Base-by-base conservation (phyloP, 192 early-diverging fungal species). In the Podila clonocystis region DNA sequence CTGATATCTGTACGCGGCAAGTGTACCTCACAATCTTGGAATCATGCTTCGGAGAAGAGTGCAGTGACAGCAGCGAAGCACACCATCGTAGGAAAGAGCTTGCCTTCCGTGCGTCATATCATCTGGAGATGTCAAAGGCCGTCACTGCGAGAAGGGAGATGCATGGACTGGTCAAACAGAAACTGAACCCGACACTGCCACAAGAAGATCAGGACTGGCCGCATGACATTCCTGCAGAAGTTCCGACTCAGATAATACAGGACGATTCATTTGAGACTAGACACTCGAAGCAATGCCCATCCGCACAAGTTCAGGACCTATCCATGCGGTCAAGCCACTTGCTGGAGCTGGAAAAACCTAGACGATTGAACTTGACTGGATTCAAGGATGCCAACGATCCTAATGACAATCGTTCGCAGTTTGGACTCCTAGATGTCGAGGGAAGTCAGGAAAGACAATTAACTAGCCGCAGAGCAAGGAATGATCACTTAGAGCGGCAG, bases 61-160 rank as follows among this genome's bases (percentile, higher is more conserved):
- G 63, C 33, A 38, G 22, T 52, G 28, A 55, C 5, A 52, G 5
- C 26, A 26, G 9, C 29, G 26, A 38, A 34, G 60, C 24, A 20
- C 29, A 22, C 22, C 57, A 20, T 22, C 57, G 57, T 13, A 41
- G 62, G n/a, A 30, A n/a, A 19, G 12, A 30, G 29, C 9, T 67
- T 45, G 67, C 50, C 20, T 50, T 82, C 67, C 63, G 45, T 8
- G 76, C 73, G 20, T 67, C 71, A 6, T 82, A 65, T 19, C 58
- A 67, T 30, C 30, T 82, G 79, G 92, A 94, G 59, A 87, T 89
- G 84, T 72, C 88, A 2, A 92, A 91, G 30, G 88, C 87, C 1
- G 58, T 93, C 38, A 87, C 89, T 4, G 65, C 85, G 1, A 83
- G 88, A 41, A 87, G 93, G 28, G 92, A 94, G 73, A 88, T 92